Conservation (phyloP, 164 flowering plant species). For the Sextonia rubra region DNA sequence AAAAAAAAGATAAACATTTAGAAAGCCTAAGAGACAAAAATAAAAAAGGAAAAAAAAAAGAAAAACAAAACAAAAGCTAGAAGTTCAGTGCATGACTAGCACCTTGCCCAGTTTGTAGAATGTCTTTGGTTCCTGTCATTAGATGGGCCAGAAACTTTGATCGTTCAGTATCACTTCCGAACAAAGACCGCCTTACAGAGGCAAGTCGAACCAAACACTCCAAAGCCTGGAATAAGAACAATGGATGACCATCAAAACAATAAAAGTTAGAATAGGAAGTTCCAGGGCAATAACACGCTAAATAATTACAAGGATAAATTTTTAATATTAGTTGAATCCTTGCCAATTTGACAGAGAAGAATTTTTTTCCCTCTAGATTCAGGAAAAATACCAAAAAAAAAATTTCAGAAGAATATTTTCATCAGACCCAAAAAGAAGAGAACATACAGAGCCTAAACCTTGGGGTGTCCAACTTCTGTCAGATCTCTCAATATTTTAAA, state of each 20-base stretch:
- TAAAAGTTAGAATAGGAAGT: not conserved
- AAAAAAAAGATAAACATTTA: too few species aligned
- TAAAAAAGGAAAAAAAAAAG: too few species aligned
- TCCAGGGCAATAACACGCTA: not conserved
- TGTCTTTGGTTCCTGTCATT: constrained; percentile 94
- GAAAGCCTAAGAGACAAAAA: too few species aligned
- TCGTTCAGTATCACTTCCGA: constrained; percentile 77
- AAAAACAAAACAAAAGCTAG: too few species aligned
- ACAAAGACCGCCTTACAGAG: constrained; percentile 91
- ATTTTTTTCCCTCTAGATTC: too few species aligned
- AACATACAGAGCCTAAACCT: too few species aligned
- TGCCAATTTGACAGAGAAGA: not conserved
- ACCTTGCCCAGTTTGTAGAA: constrained; percentile 93
- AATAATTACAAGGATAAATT: not conserved
- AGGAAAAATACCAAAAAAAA: too few species aligned
- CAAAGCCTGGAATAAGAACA: constrained; percentile 54
- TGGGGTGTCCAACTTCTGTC: too few species aligned
- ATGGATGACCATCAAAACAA: not conserved
- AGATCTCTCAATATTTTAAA: too few species aligned
- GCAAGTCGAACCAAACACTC: constrained; percentile 96
- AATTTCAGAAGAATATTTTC: too few species aligned
- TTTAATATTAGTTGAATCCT: not conserved
- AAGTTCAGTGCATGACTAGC: not conserved
- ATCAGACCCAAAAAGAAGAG: too few species aligned
- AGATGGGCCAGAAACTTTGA: constrained; percentile 88